A percentile compares a stretch with the other conserved stretches of the same genome.
phyloP scores from a whole-genome alignment of 2,329 filamentous ascomycete species.

The Huntiella bhutanensis region DNA sequence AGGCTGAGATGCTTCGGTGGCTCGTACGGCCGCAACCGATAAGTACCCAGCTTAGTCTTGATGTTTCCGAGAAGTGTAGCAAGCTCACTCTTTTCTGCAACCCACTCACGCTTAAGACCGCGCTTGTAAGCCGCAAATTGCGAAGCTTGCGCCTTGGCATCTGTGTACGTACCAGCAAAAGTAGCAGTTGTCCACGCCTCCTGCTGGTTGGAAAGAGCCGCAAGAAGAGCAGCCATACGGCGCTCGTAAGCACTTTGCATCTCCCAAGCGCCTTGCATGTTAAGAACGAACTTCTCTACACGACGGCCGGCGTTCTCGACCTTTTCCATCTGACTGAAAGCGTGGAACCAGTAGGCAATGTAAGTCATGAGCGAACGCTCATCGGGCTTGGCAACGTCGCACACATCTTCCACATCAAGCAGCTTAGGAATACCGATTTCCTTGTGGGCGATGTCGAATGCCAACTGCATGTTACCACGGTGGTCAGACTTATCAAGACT shows the following conservation, averaged over 20 bases:
- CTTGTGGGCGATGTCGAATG: conserved; percentile 87
- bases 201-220: conserved; percentile 53
- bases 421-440: conserved; percentile 95
- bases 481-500: conserved; percentile 85
- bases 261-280: conserved; percentile 98
- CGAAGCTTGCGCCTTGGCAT: conserved; percentile 71
- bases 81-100: conserved; percentile 91
- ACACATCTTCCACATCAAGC: conserved; percentile 94
- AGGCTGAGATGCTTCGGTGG: conserved; percentile 69
- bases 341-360: conserved; percentile 99
- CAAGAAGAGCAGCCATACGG: conserved; percentile 67
- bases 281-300: conserved; percentile 96
- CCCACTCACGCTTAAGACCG: conserved; percentile 82
- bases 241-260: conserved; percentile 96
- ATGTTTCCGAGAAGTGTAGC: conserved; percentile 90
- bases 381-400: conserved; percentile 87
- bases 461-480: conserved; percentile 90
- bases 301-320: conserved; percentile 92
- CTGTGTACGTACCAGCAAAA: conserved; percentile 80
- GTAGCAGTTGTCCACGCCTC: conserved; percentile 58
- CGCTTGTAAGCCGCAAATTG: conserved; percentile 81
- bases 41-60: conserved; percentile 95
- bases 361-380: conserved; percentile 98
- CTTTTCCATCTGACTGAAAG: conserved; percentile 96
- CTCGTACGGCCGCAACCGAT: conserved; percentile 76